Conservation (phyloP, 2,329 filamentous ascomycete genomes). For the Triangularia setosa region DNA sequence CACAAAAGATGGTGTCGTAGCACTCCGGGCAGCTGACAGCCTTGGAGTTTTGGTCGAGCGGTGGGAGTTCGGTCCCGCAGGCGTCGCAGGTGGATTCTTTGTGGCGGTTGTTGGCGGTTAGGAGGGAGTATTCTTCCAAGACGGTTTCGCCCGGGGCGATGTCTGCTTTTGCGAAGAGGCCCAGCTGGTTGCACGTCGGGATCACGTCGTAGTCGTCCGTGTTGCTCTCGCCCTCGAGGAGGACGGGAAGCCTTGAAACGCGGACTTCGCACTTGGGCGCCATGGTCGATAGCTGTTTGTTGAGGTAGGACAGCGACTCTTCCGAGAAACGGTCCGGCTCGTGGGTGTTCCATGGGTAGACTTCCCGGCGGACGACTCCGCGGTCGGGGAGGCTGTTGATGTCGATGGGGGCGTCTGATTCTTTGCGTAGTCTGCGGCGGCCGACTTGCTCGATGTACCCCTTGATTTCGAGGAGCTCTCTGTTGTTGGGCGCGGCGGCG, state of each 20-base stretch:
- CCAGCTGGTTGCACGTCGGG: slow-evolving; percentile 70
- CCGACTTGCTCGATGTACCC: slow-evolving; percentile 52
- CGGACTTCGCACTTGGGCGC: slow-evolving; percentile 80
- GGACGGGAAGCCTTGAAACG: slow-evolving; percentile 68
- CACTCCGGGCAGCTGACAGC: slow-evolving; percentile 58
- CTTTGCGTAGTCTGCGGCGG: slow-evolving; percentile 43
- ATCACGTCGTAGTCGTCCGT: slow-evolving; percentile 48
- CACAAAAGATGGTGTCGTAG: slow-evolving; percentile 64
- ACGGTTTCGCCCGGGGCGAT: slow-evolving; percentile 73
- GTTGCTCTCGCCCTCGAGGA: slow-evolving; percentile 55
- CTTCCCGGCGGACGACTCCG: slow-evolving; percentile 64
- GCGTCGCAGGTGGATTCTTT: slow-evolving; percentile 88
- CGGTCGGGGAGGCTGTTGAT: slow-evolving; percentile 61
- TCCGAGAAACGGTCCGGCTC: slow-evolving; percentile 68
- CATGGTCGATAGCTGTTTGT: slow-evolving; percentile 61
- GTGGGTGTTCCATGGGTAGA: slow-evolving; percentile 66
- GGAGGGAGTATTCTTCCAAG: slow-evolving; percentile 75
- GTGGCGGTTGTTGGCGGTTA: slow-evolving; percentile 84
- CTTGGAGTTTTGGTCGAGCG: slow-evolving; percentile 44
- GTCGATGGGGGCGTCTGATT: slow-evolving; percentile 44
- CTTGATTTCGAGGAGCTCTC: slow-evolving; percentile 51
- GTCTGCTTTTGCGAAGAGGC: slow-evolving; percentile 82
- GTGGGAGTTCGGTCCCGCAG: slow-evolving; percentile 71
- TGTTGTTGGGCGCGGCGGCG: slow-evolving; percentile 49
- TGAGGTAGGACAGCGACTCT: slow-evolving; percentile 68